Conservation (phyloP, 768 basidiomycete species). For the Mycena galericulata region DNA sequence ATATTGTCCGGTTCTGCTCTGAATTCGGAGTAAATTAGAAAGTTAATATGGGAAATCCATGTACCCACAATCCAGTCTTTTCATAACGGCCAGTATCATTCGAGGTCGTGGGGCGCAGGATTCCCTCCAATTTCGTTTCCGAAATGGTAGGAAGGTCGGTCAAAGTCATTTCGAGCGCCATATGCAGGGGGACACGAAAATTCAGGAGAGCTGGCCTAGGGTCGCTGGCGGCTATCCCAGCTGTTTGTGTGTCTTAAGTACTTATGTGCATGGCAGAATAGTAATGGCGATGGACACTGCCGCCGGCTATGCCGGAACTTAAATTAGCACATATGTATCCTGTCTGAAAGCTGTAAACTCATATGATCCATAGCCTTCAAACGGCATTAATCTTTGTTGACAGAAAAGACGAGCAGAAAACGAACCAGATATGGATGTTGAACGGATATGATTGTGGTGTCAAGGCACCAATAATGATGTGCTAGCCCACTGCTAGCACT, state of each 20-base stretch:
- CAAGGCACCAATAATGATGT: no score
- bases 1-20: slow-evolving; percentile 30
- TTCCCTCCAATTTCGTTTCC: slow-evolving; percentile 25
- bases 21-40: slow-evolving; percentile 1
- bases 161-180: slow-evolving; percentile 11
- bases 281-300: background rate
- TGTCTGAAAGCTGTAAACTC: background rate
- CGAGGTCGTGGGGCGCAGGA: slow-evolving; percentile 44
- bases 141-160: background rate
- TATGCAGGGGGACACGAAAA: background rate
- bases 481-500: no score
- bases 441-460: no score
- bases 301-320: background rate
- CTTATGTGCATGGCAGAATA: no score
- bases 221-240: background rate
- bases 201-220: background rate
- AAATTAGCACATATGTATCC: background rate
- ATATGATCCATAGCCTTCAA: background rate
- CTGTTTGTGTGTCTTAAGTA: no score
- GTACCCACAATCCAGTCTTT: slow-evolving; percentile 36
- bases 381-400: background rate
- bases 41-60: background rate
- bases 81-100: slow-evolving; percentile 45
- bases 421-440: background rate
- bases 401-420: background rate